Evolutionary conservation across 441 rosid genomes (phyloP).

Genomic region (Bruguiera hainesii): DNA sequence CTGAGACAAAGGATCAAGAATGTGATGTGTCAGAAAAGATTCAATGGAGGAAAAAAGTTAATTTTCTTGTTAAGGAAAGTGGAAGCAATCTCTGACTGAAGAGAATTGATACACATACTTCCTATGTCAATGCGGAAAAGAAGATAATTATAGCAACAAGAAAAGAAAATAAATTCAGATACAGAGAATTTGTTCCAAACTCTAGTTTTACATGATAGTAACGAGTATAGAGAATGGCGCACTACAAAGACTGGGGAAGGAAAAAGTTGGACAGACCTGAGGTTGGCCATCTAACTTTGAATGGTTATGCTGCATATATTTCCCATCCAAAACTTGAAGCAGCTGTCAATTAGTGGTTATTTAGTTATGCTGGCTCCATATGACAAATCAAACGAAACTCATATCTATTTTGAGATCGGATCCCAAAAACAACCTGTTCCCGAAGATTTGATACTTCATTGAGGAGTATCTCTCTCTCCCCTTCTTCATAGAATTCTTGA

Average conservation of each 20-base stretch:
- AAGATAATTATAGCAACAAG: no score
- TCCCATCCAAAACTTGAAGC: slow-evolving; percentile 61
- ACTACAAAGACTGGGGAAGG: slow-evolving; percentile 11
- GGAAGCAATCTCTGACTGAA: slow-evolving; percentile 63
- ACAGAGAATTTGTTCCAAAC: not conserved
- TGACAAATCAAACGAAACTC: slow-evolving; percentile 16
- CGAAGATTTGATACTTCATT: slow-evolving; percentile 71
- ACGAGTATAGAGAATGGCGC: not conserved
- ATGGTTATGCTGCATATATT: slow-evolving; percentile 37
- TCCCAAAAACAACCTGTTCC: slow-evolving; percentile 56
- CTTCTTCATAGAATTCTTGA: slow-evolving; percentile 98
- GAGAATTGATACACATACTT: slow-evolving; percentile 32
- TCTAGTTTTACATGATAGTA: not conserved
- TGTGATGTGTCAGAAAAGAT: slow-evolving; percentile 5
- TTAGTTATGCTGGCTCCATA: slow-evolving; percentile 19
- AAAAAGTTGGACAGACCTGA: slow-evolving; percentile 47
- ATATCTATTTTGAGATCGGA: not conserved
- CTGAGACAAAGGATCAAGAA: slow-evolving; percentile 38
- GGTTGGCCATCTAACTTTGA: slow-evolving; percentile 33
- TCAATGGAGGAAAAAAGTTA: no score
- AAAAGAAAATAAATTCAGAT: slow-evolving; percentile 20
- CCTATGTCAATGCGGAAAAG: slow-evolving; percentile 27
- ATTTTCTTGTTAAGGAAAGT: slow-evolving; percentile 16
- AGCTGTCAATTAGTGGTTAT: slow-evolving; percentile 42
- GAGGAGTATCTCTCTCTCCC: slow-evolving; percentile 82